Percentiles rank a stretch among this genome's conserved stretches.
Evolutionary conservation across 1,284 basidiomycete genomes (phyloP).

Genomic region (Neonothopanus nambi): DNA sequence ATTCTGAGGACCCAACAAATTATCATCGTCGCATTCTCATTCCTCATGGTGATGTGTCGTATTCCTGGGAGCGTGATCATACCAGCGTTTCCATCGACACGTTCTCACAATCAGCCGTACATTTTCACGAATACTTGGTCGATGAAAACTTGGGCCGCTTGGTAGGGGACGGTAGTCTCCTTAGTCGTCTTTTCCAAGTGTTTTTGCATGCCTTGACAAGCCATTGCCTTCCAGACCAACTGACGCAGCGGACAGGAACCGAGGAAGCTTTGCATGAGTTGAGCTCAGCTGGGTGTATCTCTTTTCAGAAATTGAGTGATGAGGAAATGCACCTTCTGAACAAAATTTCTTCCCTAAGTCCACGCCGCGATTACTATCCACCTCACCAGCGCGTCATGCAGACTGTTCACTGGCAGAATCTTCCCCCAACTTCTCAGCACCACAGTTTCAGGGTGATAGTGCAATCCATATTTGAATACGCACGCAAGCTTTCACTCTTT

Average conservation of each 20-base stretch:
- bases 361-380: constrained; percentile 40
- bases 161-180: constrained; percentile 30
- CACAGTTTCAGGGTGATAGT: constrained; percentile 21
- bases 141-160: constrained; percentile 41
- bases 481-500: constrained; percentile 20
- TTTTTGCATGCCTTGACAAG: constrained; percentile 49
- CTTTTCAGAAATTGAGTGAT: constrained; percentile 35
- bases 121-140: constrained; percentile 38
- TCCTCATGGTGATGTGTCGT: neutral
- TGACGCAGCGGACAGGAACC: constrained; percentile 45
- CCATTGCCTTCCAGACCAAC: constrained; percentile 42
- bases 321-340: constrained; percentile 33
- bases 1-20: neutral
- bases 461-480: constrained; percentile 22
- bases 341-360: constrained; percentile 35
- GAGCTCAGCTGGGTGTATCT: constrained; percentile 35
- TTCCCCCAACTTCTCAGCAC: constrained; percentile 29
- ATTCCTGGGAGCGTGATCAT: neutral
- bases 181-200: constrained; percentile 37
- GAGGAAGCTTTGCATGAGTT: constrained; percentile 45
- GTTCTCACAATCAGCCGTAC: no score
- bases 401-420: constrained; percentile 33
- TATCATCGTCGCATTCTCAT: neutral
- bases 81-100: no score
- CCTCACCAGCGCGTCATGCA: constrained; percentile 39